Evolutionary conservation across 352 stramenopile species (phyloP), one percentile per base, ranked within the genome.

Genomic region (Pythium volutum): DNA sequence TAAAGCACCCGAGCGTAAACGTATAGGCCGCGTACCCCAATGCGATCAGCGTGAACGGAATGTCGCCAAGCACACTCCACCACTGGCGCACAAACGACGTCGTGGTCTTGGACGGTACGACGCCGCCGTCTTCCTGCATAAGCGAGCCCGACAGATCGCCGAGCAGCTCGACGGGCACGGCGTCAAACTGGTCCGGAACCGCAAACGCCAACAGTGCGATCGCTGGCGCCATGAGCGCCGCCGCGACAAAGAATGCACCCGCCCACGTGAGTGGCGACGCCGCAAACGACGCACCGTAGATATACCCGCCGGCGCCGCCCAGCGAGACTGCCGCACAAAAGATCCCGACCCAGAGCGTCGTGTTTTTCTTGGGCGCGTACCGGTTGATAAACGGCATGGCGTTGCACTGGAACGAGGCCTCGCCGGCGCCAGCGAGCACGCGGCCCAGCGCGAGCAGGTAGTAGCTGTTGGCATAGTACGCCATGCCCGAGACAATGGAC

Each of bases 311-410:
- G 27, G 29, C 47, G 27, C 26, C 29, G 18, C 47, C 47, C 47
- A 54, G 26, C 4, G 94, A 97, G 56, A 98, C 92, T 1, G 88
- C 95, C n/a, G 85, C 92, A 56, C 98, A 78, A 67, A 96, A 98
- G 29, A 98, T 70, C 6, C 87, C 92, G 33, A 98, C 70, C 74
- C 92, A 98, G 31, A 97, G 66, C 26, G 91, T 89, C 27, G 81
- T 79, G 26, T 75, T 81, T 11, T 0, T 76, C 43, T 82, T 69
- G 2, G 85, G 84, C 1, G 87, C 93, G 60, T 89, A 76, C 62
- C 95, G 81, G 55, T 98, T 86, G 69, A 98, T 98, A 62, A 98
- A 96, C 0, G 95, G 91, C 34, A 86, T 93, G 12, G 94, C 91
- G 92, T 59, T 97, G 87, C 95, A 42, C 36, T 42, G 36, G 77